Evolutionary conservation across 805 yeast genomes (phyloP).

Genomic region (Spathaspora passalidarum): DNA sequence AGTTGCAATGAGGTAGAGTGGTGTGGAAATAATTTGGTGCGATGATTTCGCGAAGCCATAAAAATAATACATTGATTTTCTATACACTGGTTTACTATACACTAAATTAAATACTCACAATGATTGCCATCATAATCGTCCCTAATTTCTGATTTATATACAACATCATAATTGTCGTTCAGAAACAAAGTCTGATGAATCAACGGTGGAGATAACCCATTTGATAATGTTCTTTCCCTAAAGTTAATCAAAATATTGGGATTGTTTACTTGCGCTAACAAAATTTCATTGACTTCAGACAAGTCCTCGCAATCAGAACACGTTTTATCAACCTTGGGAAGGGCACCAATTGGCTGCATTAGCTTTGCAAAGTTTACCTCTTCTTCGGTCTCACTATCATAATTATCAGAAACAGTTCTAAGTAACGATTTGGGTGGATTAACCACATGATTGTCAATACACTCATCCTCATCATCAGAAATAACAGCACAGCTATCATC

Average conservation of each 20-base stretch:
- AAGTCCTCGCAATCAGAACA: not conserved
- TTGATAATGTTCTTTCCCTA: slow-evolving; percentile 10
- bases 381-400: slow-evolving; percentile 7
- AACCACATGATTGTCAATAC: not conserved
- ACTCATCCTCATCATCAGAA: slow-evolving; percentile 11
- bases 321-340: not conserved
- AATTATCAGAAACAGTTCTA: slow-evolving; percentile 14
- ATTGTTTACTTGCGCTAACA: slow-evolving; percentile 11
- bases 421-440: not conserved
- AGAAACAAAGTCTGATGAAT: not conserved
- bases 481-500: slow-evolving; percentile 10
- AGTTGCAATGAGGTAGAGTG: not conserved
- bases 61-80: no score
- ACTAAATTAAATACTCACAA: not conserved
- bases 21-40: not conserved
- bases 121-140: not conserved
- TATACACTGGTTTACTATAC: no score
- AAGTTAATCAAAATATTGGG: slow-evolving; percentile 15
- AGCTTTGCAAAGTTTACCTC: not conserved
- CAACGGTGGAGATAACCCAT: slow-evolving; percentile 7
- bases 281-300: not conserved
- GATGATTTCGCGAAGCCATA: no score
- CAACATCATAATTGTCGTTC: slow-evolving; percentile 2
- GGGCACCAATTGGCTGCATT: slow-evolving; percentile 1
- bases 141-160: not conserved